phyloP scores from a whole-genome alignment of 805 yeast genomes.

The Dipodascus geniculatus region DNA sequence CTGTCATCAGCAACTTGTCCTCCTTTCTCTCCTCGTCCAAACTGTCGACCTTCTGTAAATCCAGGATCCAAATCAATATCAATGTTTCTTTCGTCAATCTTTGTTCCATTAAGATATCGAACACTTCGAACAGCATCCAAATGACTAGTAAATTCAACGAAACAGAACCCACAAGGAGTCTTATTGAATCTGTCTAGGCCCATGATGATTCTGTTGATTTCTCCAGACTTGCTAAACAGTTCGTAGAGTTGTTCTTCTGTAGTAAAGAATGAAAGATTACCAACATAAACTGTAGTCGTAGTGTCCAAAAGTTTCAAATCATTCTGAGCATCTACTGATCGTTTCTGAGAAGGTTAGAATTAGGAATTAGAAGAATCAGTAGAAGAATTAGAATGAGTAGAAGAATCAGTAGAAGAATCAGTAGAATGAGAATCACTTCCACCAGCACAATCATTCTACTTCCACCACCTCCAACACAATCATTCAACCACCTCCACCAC shows the following conservation, averaged over 20 bases:
- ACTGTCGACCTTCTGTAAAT: conserved; percentile 89
- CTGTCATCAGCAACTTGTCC: conserved; percentile 78
- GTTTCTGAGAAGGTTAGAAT: conserved; percentile 8
- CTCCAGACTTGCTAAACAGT: conserved; percentile 56
- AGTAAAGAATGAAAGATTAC: conserved; percentile 79
- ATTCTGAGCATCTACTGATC: conserved; percentile 28
- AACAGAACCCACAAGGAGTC: conserved; percentile 96
- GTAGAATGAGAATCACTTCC: too few relatives aligned
- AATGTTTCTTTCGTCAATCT: conserved; percentile 69
- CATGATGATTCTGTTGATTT: conserved; percentile 74
- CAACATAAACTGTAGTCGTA: conserved; percentile 78
- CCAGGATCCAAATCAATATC: conserved; percentile 94
- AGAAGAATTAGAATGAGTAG: too few relatives aligned
- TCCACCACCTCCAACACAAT: too few relatives aligned
- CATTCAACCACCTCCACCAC: neutral
- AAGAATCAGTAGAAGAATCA: too few relatives aligned
- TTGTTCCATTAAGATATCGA: conserved; percentile 70
- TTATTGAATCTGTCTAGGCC: conserved; percentile 83
- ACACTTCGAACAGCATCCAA: conserved; percentile 72
- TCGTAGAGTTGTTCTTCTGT: conserved; percentile 93
- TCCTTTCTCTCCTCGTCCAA: conserved; percentile 85
- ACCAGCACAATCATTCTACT: too few relatives aligned
- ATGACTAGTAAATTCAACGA: conserved; percentile 62
- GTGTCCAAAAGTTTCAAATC: conserved; percentile 54
- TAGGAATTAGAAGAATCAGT: neutral